phyloP scores from a whole-genome alignment of 2,329 filamentous ascomycete genomes.

The Microsporum ferrugineum region DNA sequence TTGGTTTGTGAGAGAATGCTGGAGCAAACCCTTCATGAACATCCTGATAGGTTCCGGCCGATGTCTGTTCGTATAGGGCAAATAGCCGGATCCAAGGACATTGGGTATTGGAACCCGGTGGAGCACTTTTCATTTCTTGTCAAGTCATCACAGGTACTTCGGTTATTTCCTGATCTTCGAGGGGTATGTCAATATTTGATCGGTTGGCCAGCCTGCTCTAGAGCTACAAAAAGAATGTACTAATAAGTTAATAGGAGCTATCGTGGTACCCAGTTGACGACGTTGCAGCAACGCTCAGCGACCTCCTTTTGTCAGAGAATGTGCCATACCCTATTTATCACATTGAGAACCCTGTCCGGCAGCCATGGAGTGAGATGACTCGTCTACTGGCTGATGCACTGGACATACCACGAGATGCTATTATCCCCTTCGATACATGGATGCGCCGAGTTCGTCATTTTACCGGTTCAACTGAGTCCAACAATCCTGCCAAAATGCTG shows the following conservation, averaged over 20 bases:
- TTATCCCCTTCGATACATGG: slow-evolving; percentile 35
- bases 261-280: slow-evolving; percentile 40
- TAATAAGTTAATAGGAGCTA: slow-evolving; percentile 16
- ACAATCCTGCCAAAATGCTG: slow-evolving; percentile 24
- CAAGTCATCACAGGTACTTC: slow-evolving; percentile 40
- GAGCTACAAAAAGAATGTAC: slow-evolving; percentile 23
- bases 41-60: slow-evolving; percentile 34
- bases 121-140: slow-evolving; percentile 43
- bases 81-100: slow-evolving; percentile 41
- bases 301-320: slow-evolving; percentile 22
- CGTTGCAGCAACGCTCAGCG: slow-evolving; percentile 25
- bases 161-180: slow-evolving; percentile 28
- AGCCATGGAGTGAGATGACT: slow-evolving; percentile 32
- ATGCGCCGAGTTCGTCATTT: slow-evolving; percentile 25
- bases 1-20: slow-evolving; percentile 42
- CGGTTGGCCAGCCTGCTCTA: neutral
- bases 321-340: slow-evolving; percentile 31
- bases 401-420: slow-evolving; percentile 18
- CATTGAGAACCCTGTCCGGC: slow-evolving; percentile 36
- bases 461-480: slow-evolving; percentile 11
- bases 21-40: slow-evolving; percentile 36
- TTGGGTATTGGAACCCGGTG: slow-evolving; percentile 44
- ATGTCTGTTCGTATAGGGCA: slow-evolving; percentile 41
- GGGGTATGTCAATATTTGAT: neutral
- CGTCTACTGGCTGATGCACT: slow-evolving; percentile 26